These are phyloP conservation scores for Colletotrichum shisoi DNA, from an alignment of 2,329 filamentous ascomycete genomes.

Conservation along the genomic window DNA sequence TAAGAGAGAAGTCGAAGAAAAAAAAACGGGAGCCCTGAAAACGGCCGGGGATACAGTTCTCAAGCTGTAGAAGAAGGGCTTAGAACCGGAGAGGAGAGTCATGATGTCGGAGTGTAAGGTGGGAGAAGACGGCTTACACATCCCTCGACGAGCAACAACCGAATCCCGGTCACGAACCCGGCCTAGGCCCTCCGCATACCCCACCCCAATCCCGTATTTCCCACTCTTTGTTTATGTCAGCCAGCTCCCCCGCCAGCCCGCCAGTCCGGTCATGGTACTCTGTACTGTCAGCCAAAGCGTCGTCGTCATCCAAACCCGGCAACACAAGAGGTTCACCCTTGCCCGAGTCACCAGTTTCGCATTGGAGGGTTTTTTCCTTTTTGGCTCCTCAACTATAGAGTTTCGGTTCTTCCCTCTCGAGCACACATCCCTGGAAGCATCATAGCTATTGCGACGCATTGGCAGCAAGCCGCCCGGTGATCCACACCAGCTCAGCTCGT, in stretches of 20 bases:
- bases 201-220: neutral
- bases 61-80: too few species aligned
- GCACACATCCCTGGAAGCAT: constrained; percentile 1
- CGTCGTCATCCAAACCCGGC: constrained; percentile 6
- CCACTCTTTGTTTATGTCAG: constrained; percentile 5
- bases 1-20: too few species aligned
- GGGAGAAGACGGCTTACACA: too few species aligned
- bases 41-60: too few species aligned
- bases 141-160: neutral
- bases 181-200: neutral
- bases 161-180: neutral
- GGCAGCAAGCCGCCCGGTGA: neutral
- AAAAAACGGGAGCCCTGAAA: too few species aligned
- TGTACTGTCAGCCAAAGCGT: neutral
- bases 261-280: neutral
- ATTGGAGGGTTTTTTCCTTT: neutral
- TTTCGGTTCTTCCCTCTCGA: neutral
- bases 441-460: constrained; percentile 1
- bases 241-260: constrained; percentile 8
- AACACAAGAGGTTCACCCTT: neutral
- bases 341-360: constrained; percentile 3
- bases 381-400: neutral
- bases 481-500: constrained; percentile 12
- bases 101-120: too few species aligned
- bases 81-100: too few species aligned